These are phyloP conservation scores for Candida ponderosae DNA, from an alignment of 805 yeast species.

Conservation along the genomic window DNA sequence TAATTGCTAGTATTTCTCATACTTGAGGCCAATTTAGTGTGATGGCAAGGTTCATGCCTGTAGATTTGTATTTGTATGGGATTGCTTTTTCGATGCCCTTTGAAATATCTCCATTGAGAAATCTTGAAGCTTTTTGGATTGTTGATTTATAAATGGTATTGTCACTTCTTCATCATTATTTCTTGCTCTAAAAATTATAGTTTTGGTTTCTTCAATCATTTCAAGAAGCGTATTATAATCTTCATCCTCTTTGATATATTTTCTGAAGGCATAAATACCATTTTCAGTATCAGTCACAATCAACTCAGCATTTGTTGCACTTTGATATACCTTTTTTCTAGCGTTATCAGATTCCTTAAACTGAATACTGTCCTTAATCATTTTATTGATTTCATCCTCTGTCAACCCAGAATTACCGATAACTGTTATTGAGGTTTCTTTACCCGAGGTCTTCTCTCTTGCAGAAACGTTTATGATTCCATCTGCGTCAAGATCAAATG, in stretches of 20 bases:
- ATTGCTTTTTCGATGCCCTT: constrained; percentile 19
- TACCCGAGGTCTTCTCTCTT: constrained; percentile 68
- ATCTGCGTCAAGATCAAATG: constrained; percentile 76
- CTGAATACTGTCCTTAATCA: constrained; percentile 59
- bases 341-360: constrained; percentile 54
- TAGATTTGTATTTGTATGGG: no score
- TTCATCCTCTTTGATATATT: constrained; percentile 40
- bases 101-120: constrained; percentile 72
- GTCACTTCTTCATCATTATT: constrained; percentile 48
- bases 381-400: constrained; percentile 55
- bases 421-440: constrained; percentile 68
- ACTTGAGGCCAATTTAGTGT: no score
- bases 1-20: no score
- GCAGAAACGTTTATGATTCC: constrained; percentile 80
- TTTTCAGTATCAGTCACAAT: constrained; percentile 82
- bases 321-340: constrained; percentile 55
- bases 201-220: constrained; percentile 49
- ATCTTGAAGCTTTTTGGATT: constrained; percentile 70
- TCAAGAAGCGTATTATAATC: constrained; percentile 38
- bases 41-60: no score
- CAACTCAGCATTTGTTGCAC: constrained; percentile 72
- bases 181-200: constrained; percentile 57
- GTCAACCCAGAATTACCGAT: constrained; percentile 65
- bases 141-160: constrained; percentile 54
- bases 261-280: constrained; percentile 66